These are phyloP conservation scores for Aspergillus ostianus DNA, from an alignment of 495 filamentous ascomycete genomes.

Conservation along the genomic window DNA sequence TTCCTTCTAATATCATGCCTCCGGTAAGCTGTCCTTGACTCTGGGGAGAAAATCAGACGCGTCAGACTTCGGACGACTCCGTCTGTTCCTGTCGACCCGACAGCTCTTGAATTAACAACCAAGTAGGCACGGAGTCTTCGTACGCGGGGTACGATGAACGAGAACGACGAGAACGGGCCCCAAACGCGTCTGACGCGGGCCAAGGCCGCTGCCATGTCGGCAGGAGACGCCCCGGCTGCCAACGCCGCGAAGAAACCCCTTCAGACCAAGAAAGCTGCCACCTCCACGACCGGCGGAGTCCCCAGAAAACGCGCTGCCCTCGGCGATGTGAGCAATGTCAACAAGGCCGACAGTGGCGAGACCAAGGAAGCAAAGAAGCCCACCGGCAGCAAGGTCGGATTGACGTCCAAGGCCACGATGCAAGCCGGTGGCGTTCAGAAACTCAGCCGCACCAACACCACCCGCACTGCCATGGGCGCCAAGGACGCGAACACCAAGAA, in stretches of 20 bases:
- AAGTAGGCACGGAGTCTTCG: constrained; percentile 55
- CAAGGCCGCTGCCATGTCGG: constrained; percentile 75
- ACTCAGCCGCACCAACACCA: constrained; percentile 61
- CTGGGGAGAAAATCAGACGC: constrained; percentile 14
- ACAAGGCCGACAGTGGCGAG: constrained; percentile 67
- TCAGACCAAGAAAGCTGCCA: constrained; percentile 70
- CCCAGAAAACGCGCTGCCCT: constrained; percentile 73
- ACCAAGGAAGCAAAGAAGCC: constrained; percentile 68
- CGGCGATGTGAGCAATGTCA: constrained; percentile 93
- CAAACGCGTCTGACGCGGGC: constrained; percentile 86
- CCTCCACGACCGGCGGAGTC: constrained; percentile 45
- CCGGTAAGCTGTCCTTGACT: constrained; percentile 38
- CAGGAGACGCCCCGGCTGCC: constrained; percentile 50
- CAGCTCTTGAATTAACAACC: constrained; percentile 17
- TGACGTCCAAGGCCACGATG: constrained; percentile 75
- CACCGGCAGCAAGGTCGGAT: constrained; percentile 52
- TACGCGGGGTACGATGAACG: constrained; percentile 71
- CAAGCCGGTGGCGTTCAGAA: constrained; percentile 76
- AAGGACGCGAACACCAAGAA: constrained; percentile 70
- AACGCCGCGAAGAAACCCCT: constrained; percentile 66
- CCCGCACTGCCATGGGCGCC: constrained; percentile 57
- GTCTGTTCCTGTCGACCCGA: constrained; percentile 1
- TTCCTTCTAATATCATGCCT: constrained; percentile 38
- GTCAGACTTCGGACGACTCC: constrained; percentile 8
- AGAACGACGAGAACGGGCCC: constrained; percentile 87